Conservation (phyloP, 192 early-diverging fungal species). For the Gaertneriomyces sp. region DNA sequence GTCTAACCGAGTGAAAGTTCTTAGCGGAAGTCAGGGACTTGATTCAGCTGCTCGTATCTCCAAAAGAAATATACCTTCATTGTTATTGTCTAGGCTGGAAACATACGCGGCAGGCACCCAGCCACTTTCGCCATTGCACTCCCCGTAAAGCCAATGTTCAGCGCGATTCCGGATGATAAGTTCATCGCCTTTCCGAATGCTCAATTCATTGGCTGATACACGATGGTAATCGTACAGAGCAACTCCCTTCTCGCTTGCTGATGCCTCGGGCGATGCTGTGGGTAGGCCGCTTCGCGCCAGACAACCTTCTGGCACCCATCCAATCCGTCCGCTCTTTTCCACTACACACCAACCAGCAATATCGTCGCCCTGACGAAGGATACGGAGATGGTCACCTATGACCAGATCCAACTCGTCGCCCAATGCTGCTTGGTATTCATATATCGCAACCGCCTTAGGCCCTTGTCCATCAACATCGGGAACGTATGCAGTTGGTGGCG, state of each 20-base stretch:
- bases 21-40: too few relatives aligned
- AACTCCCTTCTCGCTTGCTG: slow-evolving; percentile 35
- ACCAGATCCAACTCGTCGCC: slow-evolving; percentile 59
- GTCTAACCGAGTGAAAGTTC: too few relatives aligned
- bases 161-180: slow-evolving; percentile 37
- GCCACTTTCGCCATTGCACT: slow-evolving; percentile 41
- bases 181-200: slow-evolving; percentile 51
- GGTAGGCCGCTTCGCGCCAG: slow-evolving; percentile 37
- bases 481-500: neutral
- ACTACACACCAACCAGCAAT: slow-evolving; percentile 57
- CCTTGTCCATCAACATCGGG: neutral
- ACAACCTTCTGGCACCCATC: slow-evolving; percentile 59
- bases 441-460: slow-evolving; percentile 53
- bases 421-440: slow-evolving; percentile 55
- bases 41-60: too few relatives aligned
- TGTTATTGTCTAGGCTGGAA: slow-evolving; percentile 28
- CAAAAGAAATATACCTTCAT: too few relatives aligned
- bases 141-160: slow-evolving; percentile 35
- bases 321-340: slow-evolving; percentile 48
- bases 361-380: slow-evolving; percentile 43
- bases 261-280: neutral
- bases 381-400: slow-evolving; percentile 61
- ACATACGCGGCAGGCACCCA: slow-evolving; percentile 61
- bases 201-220: slow-evolving; percentile 48
- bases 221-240: slow-evolving; percentile 51